Evolutionary conservation across 805 yeast species (phyloP).

Genomic region (Hanseniaspora clermontiae): DNA sequence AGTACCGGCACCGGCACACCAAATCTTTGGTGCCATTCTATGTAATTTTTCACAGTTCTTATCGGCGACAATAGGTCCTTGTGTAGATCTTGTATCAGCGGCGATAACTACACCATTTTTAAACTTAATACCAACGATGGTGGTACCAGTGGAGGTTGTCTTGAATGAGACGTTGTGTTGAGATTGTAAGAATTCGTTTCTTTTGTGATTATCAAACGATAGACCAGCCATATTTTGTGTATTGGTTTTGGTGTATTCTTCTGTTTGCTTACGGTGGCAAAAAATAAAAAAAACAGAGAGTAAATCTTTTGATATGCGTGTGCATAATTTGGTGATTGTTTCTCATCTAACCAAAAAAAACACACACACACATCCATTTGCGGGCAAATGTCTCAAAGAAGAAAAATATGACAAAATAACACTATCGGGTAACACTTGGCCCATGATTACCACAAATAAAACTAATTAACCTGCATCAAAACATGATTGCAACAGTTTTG

Average conservation of each 20-base stretch:
- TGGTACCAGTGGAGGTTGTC: constrained; percentile 98
- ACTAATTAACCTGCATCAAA: no score
- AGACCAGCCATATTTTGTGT: constrained; percentile 61
- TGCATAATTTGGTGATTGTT: no score
- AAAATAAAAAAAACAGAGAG: neutral
- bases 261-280: neutral
- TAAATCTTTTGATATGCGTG: no score
- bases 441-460: no score
- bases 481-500: no score
- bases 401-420: no score
- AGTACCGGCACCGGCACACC: constrained; percentile 99
- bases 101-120: constrained; percentile 93
- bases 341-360: no score
- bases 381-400: no score
- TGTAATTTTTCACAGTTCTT: constrained; percentile 95
- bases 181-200: constrained; percentile 63
- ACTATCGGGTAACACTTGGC: no score
- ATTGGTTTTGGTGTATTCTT: neutral
- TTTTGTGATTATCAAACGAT: constrained; percentile 83
- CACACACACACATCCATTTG: no score
- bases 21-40: constrained; percentile 74
- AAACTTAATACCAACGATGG: constrained; percentile 91
- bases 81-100: constrained; percentile 96
- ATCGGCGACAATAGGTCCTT: constrained; percentile 93
- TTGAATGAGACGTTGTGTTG: constrained; percentile 68